phyloP scores from a whole-genome alignment of 495 filamentous ascomycete genomes.

The Aspergillus bertholletiae region DNA sequence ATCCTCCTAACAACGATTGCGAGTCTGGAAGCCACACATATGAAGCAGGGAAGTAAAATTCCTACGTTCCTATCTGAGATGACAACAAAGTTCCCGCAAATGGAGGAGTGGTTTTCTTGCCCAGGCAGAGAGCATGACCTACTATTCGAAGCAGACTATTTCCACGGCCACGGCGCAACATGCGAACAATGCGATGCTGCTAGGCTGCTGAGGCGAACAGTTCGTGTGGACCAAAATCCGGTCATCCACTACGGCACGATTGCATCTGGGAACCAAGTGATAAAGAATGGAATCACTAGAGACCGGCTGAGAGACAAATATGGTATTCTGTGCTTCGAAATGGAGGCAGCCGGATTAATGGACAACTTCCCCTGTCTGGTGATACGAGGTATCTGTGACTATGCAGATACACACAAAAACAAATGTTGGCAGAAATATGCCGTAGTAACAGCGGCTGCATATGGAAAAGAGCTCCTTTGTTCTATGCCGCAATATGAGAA shows the following conservation, averaged over 20 bases:
- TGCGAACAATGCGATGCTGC: conserved; percentile 20
- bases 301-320: no score
- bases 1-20: conserved; percentile 24
- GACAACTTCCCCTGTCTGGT: no score
- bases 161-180: conserved; percentile 12
- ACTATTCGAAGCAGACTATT: conserved; percentile 26
- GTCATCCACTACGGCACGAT: conserved; percentile 34
- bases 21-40: conserved; percentile 17
- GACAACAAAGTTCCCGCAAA: conserved; percentile 9
- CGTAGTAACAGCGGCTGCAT: no score
- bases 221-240: conserved; percentile 7
- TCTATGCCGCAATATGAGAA: no score
- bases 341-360: no score
- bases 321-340: no score
- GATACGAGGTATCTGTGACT: no score
- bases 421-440: no score
- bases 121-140: conserved; percentile 17
- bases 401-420: no score
- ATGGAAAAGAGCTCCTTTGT: no score
- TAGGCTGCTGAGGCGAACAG: conserved; percentile 4
- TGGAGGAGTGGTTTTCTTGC: conserved; percentile 19
- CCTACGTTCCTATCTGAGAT: conserved; percentile 12
- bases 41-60: conserved; percentile 10
- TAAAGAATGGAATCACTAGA: conserved; percentile 27
- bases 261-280: conserved; percentile 35